A percentile compares a stretch with the other conserved stretches of the same genome.
Conservation (phyloP, 1,139 yeast genomes). For the Protomyces lactucae-debilis region DNA sequence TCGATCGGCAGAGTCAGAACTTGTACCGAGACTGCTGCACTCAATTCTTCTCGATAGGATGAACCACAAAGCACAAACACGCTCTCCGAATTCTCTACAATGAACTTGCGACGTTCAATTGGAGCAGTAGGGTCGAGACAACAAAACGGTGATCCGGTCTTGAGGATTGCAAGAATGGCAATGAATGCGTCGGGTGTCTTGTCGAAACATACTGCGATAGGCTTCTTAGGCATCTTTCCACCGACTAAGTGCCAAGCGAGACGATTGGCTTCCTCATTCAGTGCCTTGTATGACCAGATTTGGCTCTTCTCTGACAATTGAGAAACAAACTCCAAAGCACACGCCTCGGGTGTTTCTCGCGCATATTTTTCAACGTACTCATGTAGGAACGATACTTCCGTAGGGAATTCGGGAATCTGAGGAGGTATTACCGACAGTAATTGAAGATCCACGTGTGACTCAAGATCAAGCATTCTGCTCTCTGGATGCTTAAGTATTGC, state of each 20-base stretch:
- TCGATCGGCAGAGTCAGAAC: not conserved
- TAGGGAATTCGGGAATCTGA: not conserved
- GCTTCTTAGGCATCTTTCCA: constrained; percentile 14
- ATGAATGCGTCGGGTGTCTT: constrained; percentile 34
- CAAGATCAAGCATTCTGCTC: constrained; percentile 12
- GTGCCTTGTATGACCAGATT: constrained; percentile 32
- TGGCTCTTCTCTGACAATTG: not conserved
- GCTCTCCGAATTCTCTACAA: constrained; percentile 30
- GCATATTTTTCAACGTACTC: constrained; percentile 32
- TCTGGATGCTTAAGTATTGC: constrained; percentile 24
- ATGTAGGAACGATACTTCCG: constrained; percentile 28
- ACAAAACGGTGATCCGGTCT: constrained; percentile 34
- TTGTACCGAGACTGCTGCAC: not conserved
- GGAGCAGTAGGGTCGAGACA: constrained; percentile 35
- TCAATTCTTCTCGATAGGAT: not conserved
- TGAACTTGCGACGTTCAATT: constrained; percentile 31
- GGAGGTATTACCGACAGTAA: constrained; percentile 26
- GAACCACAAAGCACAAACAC: not conserved
- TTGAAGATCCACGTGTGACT: constrained; percentile 9
- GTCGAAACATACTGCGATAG: constrained; percentile 33
- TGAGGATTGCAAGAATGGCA: constrained; percentile 33
- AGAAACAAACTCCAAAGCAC: constrained; percentile 33
- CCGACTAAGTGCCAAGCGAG: constrained; percentile 30
- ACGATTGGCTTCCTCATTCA: constrained; percentile 31
- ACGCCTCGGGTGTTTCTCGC: constrained; percentile 24